Base-by-base conservation (phyloP, 352 stramenopile species). In the Phytophthora aleatoria region DNA sequence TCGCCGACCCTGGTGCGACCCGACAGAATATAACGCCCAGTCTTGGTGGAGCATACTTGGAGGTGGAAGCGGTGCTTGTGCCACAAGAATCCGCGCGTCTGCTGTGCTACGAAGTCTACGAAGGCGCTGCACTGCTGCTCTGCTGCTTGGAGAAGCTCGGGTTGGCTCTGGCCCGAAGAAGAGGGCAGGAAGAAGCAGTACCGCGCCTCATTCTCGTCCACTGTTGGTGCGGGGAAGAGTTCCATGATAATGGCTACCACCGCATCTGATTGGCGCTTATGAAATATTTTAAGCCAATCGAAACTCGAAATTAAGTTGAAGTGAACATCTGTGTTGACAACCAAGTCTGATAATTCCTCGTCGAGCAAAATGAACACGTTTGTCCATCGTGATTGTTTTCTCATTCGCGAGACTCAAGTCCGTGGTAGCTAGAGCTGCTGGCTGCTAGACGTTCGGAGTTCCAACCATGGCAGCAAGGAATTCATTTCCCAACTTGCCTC, bases 41-140 rank as follows among this genome's bases (percentile, higher is more conserved):
- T 54, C 15, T 16, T 71, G 27, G 11, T 54, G 2, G 15, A 30
- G 4, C 30, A 28, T 8, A 72, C 56, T 4, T 65, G 33, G 30
- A 89, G 66, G 28, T 84, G 67, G 64, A 89, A 87, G 30, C 47
- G 63, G 20, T 89, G 71, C 16, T 70, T 77, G 60, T 89, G 80
- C 80, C 80, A 89, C 11, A 87, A 50, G 59, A 86, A 89, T 2
- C 45, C 66, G 35, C 61, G 55, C 33, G 77, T 85, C 38, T 80
- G 51, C 31, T 73, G 71, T 50, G 53, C 50, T 13, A 69, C 74
- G 42, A 76, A 71, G 24, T 65, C 43, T 26, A 79, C 13, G 12
- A 81, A 55, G 5, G 50, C 45, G 5, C 48, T 54, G 9, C 71
- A 63, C 13, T 65, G 48, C 54, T 68, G 36, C 26, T 64, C 39